Conservation (phyloP, 1,139 yeast genomes). For the Tardiomyces blankii region DNA sequence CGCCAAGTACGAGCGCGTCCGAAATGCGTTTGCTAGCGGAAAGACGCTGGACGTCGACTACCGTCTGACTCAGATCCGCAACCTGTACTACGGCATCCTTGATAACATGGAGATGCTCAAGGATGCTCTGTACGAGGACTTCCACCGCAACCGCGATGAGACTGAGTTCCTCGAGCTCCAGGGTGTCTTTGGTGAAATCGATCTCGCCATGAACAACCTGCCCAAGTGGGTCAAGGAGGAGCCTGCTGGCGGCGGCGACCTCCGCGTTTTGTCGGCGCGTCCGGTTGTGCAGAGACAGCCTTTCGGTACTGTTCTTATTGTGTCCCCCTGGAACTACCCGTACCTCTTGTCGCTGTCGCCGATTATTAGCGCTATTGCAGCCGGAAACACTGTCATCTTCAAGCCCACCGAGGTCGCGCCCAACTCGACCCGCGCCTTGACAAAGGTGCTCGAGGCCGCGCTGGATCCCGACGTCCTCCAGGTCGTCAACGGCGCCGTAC, state of each 20-base stretch:
- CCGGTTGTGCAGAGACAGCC: constrained; percentile 56
- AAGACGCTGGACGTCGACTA: constrained; percentile 45
- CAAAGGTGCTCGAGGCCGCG: constrained; percentile 42
- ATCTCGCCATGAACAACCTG: constrained; percentile 48
- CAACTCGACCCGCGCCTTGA: constrained; percentile 43
- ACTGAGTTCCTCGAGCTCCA: constrained; percentile 47
- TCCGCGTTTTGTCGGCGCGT: constrained; percentile 35
- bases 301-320: constrained; percentile 62
- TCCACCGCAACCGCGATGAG: constrained; percentile 54
- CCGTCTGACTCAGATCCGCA: constrained; percentile 55
- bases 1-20: constrained; percentile 33
- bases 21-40: constrained; percentile 34
- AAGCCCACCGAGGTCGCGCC: constrained; percentile 78
- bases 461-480: constrained; percentile 45
- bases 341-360: constrained; percentile 54
- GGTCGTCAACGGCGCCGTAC: constrained; percentile 63
- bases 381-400: constrained; percentile 73
- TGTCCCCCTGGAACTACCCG: constrained; percentile 88
- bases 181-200: constrained; percentile 43
- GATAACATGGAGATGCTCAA: constrained; percentile 48
- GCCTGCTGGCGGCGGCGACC: constrained; percentile 34
- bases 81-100: constrained; percentile 51
- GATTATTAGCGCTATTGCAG: constrained; percentile 71
- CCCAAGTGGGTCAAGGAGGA: constrained; percentile 53
- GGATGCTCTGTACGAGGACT: constrained; percentile 54